Conservation (phyloP, 2,329 filamentous ascomycete species). For the Aspergillus vadensis region DNA sequence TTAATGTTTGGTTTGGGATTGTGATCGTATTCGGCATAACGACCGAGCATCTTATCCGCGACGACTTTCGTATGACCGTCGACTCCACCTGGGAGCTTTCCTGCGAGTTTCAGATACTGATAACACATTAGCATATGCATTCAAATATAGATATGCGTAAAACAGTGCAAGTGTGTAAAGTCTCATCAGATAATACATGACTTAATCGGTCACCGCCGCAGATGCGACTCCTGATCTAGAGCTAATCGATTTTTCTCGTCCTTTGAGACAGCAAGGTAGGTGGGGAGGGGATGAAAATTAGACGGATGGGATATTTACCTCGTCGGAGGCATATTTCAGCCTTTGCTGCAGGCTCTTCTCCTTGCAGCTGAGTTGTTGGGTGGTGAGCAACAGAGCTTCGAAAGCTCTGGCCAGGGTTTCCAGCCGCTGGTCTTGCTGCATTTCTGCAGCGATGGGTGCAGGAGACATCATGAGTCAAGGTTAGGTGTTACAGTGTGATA, state of each 20-base stretch:
- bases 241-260: conserved; percentile 65
- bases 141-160: conserved; percentile 14
- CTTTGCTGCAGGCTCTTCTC: conserved; percentile 42
- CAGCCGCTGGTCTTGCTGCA: conserved; percentile 39
- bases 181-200: conserved; percentile 58
- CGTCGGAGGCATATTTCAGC: conserved; percentile 41
- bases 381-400: conserved; percentile 46
- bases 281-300: conserved; percentile 4
- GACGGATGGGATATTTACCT: conserved; percentile 36
- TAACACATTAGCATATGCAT: conserved; percentile 30
- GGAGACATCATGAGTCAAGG: conserved; percentile 35
- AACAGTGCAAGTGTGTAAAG: conserved; percentile 19
- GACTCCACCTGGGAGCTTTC: conserved; percentile 32
- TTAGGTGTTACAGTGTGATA: conserved; percentile 26
- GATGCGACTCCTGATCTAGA: conserved; percentile 77
- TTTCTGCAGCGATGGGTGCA: conserved; percentile 29
- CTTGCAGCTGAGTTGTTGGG: conserved; percentile 42
- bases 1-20: conserved; percentile 63
- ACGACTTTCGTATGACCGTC: conserved; percentile 34
- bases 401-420: conserved; percentile 43
- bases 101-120: conserved; percentile 41
- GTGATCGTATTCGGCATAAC: conserved; percentile 33
- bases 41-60: conserved; percentile 34
- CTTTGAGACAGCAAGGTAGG: conserved; percentile 37
- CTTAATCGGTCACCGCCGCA: conserved; percentile 65